These are phyloP conservation scores for Corniculantispora saksenae DNA, from an alignment of 2,329 filamentous ascomycete genomes.

Conservation along the genomic window DNA sequence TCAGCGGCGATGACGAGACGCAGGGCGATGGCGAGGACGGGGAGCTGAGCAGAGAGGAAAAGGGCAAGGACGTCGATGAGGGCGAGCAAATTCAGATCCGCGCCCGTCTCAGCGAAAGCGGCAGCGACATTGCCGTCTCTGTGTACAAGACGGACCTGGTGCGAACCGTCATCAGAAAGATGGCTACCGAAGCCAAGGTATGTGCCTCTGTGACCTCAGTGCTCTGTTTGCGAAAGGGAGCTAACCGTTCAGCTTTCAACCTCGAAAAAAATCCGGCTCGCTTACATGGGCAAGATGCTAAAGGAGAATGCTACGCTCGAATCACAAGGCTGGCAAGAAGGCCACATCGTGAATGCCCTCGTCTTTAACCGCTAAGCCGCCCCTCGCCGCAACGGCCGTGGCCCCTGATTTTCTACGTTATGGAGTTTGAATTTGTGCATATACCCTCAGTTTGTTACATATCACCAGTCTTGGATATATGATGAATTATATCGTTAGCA, in stretches of 20 bases:
- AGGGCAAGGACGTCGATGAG: slow-evolving; percentile 58
- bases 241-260: slow-evolving; percentile 51
- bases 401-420: no score
- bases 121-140: slow-evolving; percentile 61
- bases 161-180: slow-evolving; percentile 59
- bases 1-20: slow-evolving; percentile 37
- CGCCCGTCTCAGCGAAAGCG: slow-evolving; percentile 66
- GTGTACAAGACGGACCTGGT: slow-evolving; percentile 65
- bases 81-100: slow-evolving; percentile 58
- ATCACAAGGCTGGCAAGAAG: slow-evolving; percentile 73
- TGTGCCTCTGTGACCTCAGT: slow-evolving; percentile 33
- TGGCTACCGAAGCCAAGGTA: slow-evolving; percentile 66
- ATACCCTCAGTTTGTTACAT: slow-evolving; percentile 12
- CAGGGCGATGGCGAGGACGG: slow-evolving; percentile 35
- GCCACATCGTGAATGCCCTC: slow-evolving; percentile 75
- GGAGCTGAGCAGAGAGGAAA: slow-evolving; percentile 52
- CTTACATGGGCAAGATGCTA: slow-evolving; percentile 80
- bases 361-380: slow-evolving; percentile 53
- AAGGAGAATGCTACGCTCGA: slow-evolving; percentile 66
- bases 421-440: slow-evolving; percentile 16
- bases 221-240: no score
- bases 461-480: neutral
- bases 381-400: no score
- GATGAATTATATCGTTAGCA: neutral
- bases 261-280: slow-evolving; percentile 65